Base-by-base conservation (phyloP, 2,329 filamentous ascomycete species). In the Aspergillus tanneri region DNA sequence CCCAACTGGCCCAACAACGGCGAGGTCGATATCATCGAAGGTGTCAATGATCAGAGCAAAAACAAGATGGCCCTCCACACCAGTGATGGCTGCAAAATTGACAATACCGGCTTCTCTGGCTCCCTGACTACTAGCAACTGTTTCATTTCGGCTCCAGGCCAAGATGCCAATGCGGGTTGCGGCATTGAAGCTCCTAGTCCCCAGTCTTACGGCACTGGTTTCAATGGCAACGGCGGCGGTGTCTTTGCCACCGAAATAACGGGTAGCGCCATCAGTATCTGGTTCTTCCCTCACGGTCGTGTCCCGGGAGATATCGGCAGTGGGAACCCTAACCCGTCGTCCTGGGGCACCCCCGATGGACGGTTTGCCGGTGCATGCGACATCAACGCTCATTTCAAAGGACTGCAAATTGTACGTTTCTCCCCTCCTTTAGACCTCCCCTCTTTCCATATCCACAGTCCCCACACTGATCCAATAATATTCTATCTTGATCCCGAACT, bases 11-110 rank as follows among this genome's bases (percentile, higher is more conserved):
- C 88, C 2, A 66, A 65, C 34, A 73, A 75, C 6, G 87, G 87
- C 38, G 88, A 91, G 70, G 87, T 92, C 59, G 88, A 92, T 66
- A 86, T 91, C 60, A 82, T 91, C 58, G 88, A 91, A 72, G 87
- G 86, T 28, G 85, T 90, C 57, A 88, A 89, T 71, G 71, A 75
- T 18, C 78, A 83, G 52, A 64, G 71, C 2, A 70, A 75, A 49
- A 81, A 87, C 66, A 69, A 76, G 37, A 76, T 90, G 69, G 85
- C 86, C 25, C 76, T 93, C 12, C 85, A 89, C 73, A 88, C 87
- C 1, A 68, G 69, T 8, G 55, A 74, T 3, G 80, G 80, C 38
- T 90, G 87, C 72, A 68, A 66, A 21, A 78, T 88, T 60, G 63
- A 65, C 55, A 76, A 75, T 60, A 64, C 67, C 3, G 80, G 77